phyloP scores from a whole-genome alignment of 192 early-diverging fungal genomes.

The Mortierella antarctica region DNA sequence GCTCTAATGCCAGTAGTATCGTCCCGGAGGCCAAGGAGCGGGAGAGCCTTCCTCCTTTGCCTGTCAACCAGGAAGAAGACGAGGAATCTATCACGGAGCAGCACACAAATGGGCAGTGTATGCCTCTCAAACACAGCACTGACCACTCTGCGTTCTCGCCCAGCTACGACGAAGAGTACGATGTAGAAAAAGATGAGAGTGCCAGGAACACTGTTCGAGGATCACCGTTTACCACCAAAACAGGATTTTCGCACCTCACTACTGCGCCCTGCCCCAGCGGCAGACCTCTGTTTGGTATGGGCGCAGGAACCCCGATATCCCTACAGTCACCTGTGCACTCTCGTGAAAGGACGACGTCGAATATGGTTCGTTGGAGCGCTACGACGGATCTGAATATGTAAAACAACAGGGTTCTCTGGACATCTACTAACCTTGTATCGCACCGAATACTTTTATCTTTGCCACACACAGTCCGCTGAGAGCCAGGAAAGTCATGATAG shows the following conservation, averaged over 20 bases:
- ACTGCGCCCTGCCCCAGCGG: background rate
- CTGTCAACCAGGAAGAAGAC: background rate
- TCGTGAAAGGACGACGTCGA: no score
- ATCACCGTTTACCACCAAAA: conserved; percentile 5
- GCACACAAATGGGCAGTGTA: background rate
- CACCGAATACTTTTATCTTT: no score
- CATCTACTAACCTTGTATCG: no score
- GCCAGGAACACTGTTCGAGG: conserved; percentile 6
- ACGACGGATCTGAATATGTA: no score
- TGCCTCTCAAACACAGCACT: background rate
- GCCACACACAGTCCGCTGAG: no score
- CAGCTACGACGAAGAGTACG: conserved; percentile 36
- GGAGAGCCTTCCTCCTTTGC: background rate
- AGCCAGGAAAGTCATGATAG: no score
- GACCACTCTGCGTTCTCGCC: conserved; percentile 17
- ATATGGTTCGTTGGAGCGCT: no score
- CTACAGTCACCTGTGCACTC: background rate
- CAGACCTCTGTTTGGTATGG: background rate
- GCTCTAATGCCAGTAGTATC: conserved; percentile 8
- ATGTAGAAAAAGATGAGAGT: conserved; percentile 35
- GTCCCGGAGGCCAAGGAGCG: conserved; percentile 11
- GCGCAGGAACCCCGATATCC: background rate
- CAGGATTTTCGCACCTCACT: background rate
- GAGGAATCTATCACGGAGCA: background rate
- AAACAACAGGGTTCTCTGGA: no score